These are phyloP conservation scores for Hygrophoropsis aurantiaca DNA, from an alignment of 768 basidiomycete genomes.

Conservation along the genomic window DNA sequence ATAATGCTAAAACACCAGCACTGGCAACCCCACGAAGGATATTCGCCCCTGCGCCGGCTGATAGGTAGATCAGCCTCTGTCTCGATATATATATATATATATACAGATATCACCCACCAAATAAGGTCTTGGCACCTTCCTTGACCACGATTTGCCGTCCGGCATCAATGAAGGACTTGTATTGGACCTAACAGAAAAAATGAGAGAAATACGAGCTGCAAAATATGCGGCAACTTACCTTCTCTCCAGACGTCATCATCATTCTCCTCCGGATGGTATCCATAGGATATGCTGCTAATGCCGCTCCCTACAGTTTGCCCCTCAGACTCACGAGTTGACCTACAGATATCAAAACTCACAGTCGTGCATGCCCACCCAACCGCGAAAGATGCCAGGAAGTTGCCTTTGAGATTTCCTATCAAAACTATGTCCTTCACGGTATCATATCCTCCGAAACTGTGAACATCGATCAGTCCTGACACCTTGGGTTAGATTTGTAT, in stretches of 20 bases:
- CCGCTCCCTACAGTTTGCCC: constrained; percentile 27
- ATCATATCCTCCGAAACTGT: constrained; percentile 45
- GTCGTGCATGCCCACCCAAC: constrained; percentile 44
- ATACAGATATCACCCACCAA: constrained; percentile 25
- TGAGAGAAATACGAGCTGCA: neutral
- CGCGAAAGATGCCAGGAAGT: constrained; percentile 40
- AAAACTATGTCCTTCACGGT: constrained; percentile 38
- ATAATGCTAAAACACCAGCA: constrained; percentile 58
- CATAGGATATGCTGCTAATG: constrained; percentile 41
- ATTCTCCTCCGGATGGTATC: constrained; percentile 46
- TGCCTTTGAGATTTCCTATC: constrained; percentile 37
- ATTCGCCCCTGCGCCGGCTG: constrained; percentile 63
- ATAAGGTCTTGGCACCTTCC: constrained; percentile 38
- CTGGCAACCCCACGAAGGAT: constrained; percentile 51
- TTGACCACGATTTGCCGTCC: constrained; percentile 38
- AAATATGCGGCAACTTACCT: constrained; percentile 10
- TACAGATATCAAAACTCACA: constrained; percentile 15
- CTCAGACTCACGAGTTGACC: neutral
- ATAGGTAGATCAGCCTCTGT: constrained; percentile 31
- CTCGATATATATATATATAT: neutral
- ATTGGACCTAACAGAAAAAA: constrained; percentile 32
- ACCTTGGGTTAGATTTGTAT: no score
- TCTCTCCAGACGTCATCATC: constrained; percentile 48
- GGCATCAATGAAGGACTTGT: constrained; percentile 40
- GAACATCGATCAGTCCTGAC: neutral